These are phyloP conservation scores for Penicillium salamii DNA, from an alignment of 495 filamentous ascomycete species.

Conservation along the genomic window DNA sequence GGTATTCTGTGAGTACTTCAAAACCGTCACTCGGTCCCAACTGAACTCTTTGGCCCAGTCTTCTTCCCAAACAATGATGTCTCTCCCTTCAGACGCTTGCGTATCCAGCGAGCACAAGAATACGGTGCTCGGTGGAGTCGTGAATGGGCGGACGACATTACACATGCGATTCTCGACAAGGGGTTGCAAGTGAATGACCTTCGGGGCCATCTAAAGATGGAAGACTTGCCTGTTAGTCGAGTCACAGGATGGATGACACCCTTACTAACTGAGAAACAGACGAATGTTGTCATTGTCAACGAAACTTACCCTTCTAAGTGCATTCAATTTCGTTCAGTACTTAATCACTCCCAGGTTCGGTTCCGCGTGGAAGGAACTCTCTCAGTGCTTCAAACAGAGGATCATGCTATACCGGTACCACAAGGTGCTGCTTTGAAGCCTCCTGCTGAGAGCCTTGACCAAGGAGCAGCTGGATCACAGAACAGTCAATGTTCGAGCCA, in stretches of 20 bases:
- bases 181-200: slow-evolving; percentile 63
- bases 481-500: too few species aligned
- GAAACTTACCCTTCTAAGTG: slow-evolving; percentile 81
- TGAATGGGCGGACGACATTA: slow-evolving; percentile 52
- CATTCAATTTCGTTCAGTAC: slow-evolving; percentile 54
- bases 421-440: too few species aligned
- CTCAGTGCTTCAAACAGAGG: slow-evolving; percentile 2
- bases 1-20: slow-evolving; percentile 53
- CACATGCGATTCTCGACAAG: slow-evolving; percentile 81
- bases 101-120: slow-evolving; percentile 72
- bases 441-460: too few species aligned
- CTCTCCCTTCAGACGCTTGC: slow-evolving; percentile 58
- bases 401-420: slow-evolving; percentile 1
- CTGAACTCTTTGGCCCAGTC: slow-evolving; percentile 34
- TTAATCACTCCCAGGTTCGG: slow-evolving; percentile 55
- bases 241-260: slow-evolving; percentile 11
- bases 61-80: slow-evolving; percentile 83
- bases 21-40: background rate
- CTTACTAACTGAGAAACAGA: slow-evolving; percentile 37
- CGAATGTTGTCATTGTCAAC: slow-evolving; percentile 60
- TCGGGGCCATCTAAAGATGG: slow-evolving; percentile 53
- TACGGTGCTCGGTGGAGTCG: slow-evolving; percentile 68
- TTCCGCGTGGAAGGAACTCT: slow-evolving; percentile 56
- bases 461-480: too few species aligned
- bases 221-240: slow-evolving; percentile 44